Conservation (phyloP, 352 stramenopile species). For the Phytopythium kandeliae region DNA sequence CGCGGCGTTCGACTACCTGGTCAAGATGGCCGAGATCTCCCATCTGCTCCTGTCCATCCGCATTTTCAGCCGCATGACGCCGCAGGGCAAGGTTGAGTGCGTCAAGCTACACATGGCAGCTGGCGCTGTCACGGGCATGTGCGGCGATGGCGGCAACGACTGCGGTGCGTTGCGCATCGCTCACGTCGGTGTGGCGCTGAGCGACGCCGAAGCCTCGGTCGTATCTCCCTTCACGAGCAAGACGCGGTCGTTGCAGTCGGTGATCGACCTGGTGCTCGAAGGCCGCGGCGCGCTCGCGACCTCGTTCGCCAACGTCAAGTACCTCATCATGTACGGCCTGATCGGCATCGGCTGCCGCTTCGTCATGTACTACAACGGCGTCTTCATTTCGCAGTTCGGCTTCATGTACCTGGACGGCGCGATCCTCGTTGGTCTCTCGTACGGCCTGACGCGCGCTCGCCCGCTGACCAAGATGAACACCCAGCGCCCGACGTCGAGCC, state of each 20-base stretch:
- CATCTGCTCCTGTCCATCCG: slow-evolving; percentile 31
- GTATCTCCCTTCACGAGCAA: slow-evolving; percentile 87
- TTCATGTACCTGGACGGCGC: slow-evolving; percentile 68
- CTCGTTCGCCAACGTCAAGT: slow-evolving; percentile 80
- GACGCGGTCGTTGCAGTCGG: slow-evolving; percentile 69
- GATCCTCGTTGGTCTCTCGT: slow-evolving; percentile 56
- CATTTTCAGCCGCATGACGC: slow-evolving; percentile 51
- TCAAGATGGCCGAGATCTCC: neutral
- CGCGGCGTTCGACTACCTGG: slow-evolving; percentile 25
- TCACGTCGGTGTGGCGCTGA: slow-evolving; percentile 84
- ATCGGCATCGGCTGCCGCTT: slow-evolving; percentile 49
- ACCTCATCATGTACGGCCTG: slow-evolving; percentile 86
- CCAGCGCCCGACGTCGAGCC: slow-evolving; percentile 42
- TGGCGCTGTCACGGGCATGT: neutral
- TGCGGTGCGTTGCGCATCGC: slow-evolving; percentile 81
- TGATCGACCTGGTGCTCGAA: slow-evolving; percentile 76
- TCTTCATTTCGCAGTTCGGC: slow-evolving; percentile 60
- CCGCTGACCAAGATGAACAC: slow-evolving; percentile 20
- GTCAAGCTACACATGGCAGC: slow-evolving; percentile 31
- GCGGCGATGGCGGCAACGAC: slow-evolving; percentile 70
- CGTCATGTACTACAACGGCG: slow-evolving; percentile 65
- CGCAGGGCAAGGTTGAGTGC: slow-evolving; percentile 30
- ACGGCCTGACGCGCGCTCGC: slow-evolving; percentile 51
- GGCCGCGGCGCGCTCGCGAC: slow-evolving; percentile 72
- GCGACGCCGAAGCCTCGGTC: slow-evolving; percentile 74